Base-by-base conservation (phyloP, 163 green algal genomes). In the Scenedesmus sp. region DNA sequence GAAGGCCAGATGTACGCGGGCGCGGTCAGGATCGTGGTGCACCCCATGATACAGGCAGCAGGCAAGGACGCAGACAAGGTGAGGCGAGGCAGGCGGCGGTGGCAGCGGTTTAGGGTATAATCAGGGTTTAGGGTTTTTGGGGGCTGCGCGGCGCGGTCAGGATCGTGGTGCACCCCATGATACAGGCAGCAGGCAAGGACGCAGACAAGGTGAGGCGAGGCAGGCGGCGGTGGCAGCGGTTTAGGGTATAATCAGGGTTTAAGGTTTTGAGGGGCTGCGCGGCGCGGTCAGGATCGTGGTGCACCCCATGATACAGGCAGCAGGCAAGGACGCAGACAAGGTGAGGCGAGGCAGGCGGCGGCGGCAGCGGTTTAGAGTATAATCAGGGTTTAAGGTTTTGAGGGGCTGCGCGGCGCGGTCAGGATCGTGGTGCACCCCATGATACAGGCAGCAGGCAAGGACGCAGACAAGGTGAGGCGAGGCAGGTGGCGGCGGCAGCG, bases 1-100 rank as follows among this genome's bases (percentile, higher is more conserved):
- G 97, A 98, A 90, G 90, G 88, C 15, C 59, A 95, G 87, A 88
- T 99, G 91, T 97, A 95, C 70, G 93, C 92, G 0, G 96, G 96
- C 13, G 81, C 30, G 10, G 95, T 98, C 10, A 83, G 37, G 5
- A 95, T 98, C 70, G 89, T 97, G 37, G 94, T 98, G 44, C 96
- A 97, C 90, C 92, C 92, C 33, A 85, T 91, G 78, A 95, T 97
- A 40, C 87, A 91, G 30, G 59, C 72, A 13, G 49, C 30, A 13
- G 92, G 92, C 56, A 85, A 83, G 53, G 87, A 87, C 40, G 92
- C 88, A 9, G 93, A 91, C 46, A 33, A 85, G 88, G 85, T 91
- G 82, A 85, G 59, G 1, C 22, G 9, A n/a, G 16, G n/a, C 10
- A 30, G 18, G 70, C n/a, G 18, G 70, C 20, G 5, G 59, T 73